These are phyloP conservation scores for Ustilago cynodontis DNA, from an alignment of 1,284 basidiomycete species.

Conservation along the genomic window DNA sequence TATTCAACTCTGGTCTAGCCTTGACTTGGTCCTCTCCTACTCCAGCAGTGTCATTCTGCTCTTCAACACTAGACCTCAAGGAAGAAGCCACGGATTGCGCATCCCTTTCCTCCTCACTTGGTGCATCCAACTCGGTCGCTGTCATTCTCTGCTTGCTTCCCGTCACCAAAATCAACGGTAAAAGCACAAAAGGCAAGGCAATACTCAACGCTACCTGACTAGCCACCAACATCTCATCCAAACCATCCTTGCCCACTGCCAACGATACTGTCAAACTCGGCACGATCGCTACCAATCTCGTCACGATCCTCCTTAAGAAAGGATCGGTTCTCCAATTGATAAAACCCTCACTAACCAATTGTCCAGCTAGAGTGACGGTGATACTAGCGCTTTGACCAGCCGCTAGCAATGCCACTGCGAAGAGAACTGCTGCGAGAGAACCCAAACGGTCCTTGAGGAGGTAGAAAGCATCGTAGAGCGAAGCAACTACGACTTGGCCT, in stretches of 20 bases:
- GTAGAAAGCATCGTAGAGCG: conserved; percentile 63
- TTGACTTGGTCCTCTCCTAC: not conserved
- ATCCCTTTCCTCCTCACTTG: not conserved
- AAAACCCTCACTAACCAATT: conserved; percentile 94
- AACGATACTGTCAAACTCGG: conserved; percentile 85
- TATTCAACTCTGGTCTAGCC: not conserved
- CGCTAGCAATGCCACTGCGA: conserved; percentile 71
- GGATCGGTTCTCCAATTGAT: conserved; percentile 89
- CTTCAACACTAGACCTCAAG: conserved; percentile 15
- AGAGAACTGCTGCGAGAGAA: conserved; percentile 56
- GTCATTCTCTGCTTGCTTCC: conserved; percentile 53
- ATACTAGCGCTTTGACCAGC: conserved; percentile 92
- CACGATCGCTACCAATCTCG: conserved; percentile 85
- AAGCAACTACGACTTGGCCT: conserved; percentile 56
- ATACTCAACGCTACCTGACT: conserved; percentile 90
- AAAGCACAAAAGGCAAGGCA: conserved; percentile 78
- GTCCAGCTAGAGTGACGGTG: conserved; percentile 90
- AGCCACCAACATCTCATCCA: conserved; percentile 84
- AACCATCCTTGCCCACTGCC: conserved; percentile 79
- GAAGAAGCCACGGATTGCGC: conserved; percentile 16
- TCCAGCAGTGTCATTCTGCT: not conserved
- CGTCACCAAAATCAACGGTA: conserved; percentile 64
- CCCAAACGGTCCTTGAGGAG: conserved; percentile 58
- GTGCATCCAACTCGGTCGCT: conserved; percentile 22
- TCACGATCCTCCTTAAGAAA: conserved; percentile 82